These are phyloP conservation scores for Rhizopus microsporus DNA, from an alignment of 371 early-diverging fungal species.

Conservation along the genomic window DNA sequence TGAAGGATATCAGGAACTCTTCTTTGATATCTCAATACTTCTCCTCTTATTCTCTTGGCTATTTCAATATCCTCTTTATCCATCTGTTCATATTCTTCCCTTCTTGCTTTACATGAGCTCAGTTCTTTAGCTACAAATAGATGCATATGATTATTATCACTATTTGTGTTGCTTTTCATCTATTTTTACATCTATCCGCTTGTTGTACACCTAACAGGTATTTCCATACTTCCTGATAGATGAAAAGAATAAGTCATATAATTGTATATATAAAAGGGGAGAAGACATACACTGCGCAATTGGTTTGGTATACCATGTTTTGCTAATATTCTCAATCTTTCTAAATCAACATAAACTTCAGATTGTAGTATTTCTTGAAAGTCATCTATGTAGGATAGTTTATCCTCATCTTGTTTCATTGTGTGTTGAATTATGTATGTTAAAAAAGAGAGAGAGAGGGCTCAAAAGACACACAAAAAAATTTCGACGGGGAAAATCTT, in stretches of 20 bases:
- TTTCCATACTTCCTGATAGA: constrained; percentile 83
- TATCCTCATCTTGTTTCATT: constrained; percentile 32
- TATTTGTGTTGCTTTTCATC: constrained; percentile 2
- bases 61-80: constrained; percentile 77
- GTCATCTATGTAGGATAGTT: constrained; percentile 65
- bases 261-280: constrained; percentile 6
- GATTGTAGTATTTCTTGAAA: constrained; percentile 83
- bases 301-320: constrained; percentile 88
- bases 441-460: not conserved
- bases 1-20: constrained; percentile 33
- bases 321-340: constrained; percentile 77
- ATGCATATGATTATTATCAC: not conserved
- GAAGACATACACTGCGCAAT: constrained; percentile 69
- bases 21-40: constrained; percentile 78
- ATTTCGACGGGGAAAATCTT: no score
- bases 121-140: constrained; percentile 68
- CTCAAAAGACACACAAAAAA: no score
- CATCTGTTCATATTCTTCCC: constrained; percentile 72
- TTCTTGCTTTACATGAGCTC: constrained; percentile 65
- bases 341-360: constrained; percentile 87
- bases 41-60: constrained; percentile 85
- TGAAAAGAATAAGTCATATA: constrained; percentile 6
- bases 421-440: not conserved
- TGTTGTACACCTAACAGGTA: constrained; percentile 85
- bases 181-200: constrained; percentile 78